phyloP scores from a whole-genome alignment of 805 yeast genomes.

The Kuraishia molischiana region DNA sequence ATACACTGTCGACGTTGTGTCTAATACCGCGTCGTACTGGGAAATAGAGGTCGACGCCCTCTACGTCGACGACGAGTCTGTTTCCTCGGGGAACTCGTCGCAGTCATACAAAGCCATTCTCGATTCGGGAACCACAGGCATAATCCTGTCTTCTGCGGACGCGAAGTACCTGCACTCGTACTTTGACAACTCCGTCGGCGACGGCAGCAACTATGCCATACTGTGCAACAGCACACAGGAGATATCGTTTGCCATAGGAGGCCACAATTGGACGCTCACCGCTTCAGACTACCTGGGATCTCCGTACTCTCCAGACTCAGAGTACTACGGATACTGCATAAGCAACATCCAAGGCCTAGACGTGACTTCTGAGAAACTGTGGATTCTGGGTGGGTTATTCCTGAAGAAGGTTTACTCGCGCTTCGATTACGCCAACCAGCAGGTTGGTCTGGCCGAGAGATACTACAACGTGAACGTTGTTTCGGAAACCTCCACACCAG shows the following conservation, averaged over 20 bases:
- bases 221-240: conserved; percentile 38
- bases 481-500: conserved; percentile 5
- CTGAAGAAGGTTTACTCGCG: conserved; percentile 44
- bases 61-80: conserved; percentile 21
- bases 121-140: conserved; percentile 61
- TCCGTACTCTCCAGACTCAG: conserved; percentile 25
- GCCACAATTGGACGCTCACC: conserved; percentile 31
- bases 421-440: conserved; percentile 40
- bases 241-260: conserved; percentile 32
- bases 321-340: conserved; percentile 43
- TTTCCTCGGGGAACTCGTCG: conserved; percentile 21
- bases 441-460: conserved; percentile 45
- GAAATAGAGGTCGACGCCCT: conserved; percentile 30
- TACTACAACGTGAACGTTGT: conserved; percentile 13
- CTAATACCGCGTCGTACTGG: conserved; percentile 36
- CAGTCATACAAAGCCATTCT: conserved; percentile 34
- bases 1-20: conserved; percentile 26
- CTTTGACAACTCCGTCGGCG: conserved; percentile 39
- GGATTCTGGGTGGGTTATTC: conserved; percentile 63
- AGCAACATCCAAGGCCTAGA: conserved; percentile 55
- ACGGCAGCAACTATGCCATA: conserved; percentile 55
- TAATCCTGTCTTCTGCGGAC: conserved; percentile 44
- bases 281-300: conserved; percentile 39
- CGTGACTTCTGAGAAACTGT: conserved; percentile 26
- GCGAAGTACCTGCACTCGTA: conserved; percentile 44